phyloP scores from a whole-genome alignment of 176 grass and related monocot genomes.

The Eleusine indica region DNA sequence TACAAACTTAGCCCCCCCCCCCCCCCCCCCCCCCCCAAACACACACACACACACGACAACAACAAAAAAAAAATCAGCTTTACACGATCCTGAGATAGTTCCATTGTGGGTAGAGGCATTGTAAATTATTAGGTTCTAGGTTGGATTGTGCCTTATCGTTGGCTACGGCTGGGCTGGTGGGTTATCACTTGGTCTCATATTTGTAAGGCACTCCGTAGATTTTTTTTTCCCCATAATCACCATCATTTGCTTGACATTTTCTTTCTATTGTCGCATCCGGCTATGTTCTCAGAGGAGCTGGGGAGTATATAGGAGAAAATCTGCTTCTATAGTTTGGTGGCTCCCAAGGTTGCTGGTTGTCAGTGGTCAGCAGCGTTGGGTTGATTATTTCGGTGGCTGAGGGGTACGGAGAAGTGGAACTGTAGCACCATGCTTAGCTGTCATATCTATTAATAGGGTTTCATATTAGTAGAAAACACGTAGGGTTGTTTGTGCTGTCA shows the following conservation, averaged over 20 bases:
- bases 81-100: not conserved
- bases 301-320: not conserved
- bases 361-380: not conserved
- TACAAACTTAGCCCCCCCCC: not conserved
- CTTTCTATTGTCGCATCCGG: not conserved
- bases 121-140: not conserved
- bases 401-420: not conserved
- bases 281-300: not conserved
- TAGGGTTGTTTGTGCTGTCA: not conserved
- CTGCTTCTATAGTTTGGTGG: not conserved
- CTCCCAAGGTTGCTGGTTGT: not conserved
- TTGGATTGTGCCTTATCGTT: not conserved
- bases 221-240: no score
- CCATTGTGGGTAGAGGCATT: not conserved
- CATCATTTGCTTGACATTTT: not conserved
- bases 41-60: no score
- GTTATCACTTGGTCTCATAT: not conserved
- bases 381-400: not conserved
- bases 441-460: not conserved
- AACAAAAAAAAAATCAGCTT: no score
- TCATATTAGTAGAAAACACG: not conserved
- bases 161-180: not conserved
- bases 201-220: no score
- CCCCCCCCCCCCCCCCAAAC: no score
- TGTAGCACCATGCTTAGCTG: not conserved